A percentile compares a stretch with the other conserved stretches of the same genome.
phyloP scores from a whole-genome alignment of 176 grass and related monocot genomes.

The Puya raimondii region DNA sequence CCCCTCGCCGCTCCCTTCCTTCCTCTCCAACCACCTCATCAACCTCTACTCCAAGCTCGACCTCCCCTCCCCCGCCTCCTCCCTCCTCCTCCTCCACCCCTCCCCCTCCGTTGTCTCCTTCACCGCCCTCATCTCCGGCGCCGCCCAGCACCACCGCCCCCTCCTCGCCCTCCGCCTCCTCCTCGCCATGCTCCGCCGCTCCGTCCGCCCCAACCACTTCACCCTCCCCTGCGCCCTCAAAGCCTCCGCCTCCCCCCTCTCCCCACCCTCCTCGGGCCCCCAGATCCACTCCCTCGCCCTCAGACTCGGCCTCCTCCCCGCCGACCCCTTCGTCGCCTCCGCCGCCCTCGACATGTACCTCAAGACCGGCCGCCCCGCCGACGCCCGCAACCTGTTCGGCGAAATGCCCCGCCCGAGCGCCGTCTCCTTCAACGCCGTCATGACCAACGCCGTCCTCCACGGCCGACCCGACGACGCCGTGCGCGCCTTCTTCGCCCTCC shows the following conservation, averaged over 20 bases:
- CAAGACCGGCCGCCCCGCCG: constrained; percentile 38
- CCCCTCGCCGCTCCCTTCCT: constrained; percentile 34
- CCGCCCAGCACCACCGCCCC: constrained; percentile 43
- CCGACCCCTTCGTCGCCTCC: constrained; percentile 54
- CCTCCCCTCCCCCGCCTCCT: constrained; percentile 36
- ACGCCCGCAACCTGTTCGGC: constrained; percentile 46
- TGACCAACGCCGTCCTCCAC: constrained; percentile 52
- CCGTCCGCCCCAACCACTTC: constrained; percentile 76
- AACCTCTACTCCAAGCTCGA: constrained; percentile 87
- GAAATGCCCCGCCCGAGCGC: constrained; percentile 59
- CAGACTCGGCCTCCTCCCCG: constrained; percentile 36
- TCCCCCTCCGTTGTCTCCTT: constrained; percentile 61
- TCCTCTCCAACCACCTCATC: constrained; percentile 68
- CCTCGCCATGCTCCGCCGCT: constrained; percentile 46
- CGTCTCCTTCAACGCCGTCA: constrained; percentile 65
- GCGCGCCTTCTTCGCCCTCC: constrained; percentile 38
- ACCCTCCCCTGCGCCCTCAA: constrained; percentile 66
- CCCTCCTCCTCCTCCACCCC: constrained; percentile 40
- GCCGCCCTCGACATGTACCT: constrained; percentile 77
- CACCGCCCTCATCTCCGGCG: constrained; percentile 65
- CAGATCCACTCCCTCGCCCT: constrained; percentile 37
- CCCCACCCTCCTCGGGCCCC: neutral
- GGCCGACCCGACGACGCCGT: constrained; percentile 45
- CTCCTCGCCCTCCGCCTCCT: constrained; percentile 45
- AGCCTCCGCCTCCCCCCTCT: constrained; percentile 32